Conservation (phyloP, 257 asterid genomes). For the Gardenia jasminoides region DNA sequence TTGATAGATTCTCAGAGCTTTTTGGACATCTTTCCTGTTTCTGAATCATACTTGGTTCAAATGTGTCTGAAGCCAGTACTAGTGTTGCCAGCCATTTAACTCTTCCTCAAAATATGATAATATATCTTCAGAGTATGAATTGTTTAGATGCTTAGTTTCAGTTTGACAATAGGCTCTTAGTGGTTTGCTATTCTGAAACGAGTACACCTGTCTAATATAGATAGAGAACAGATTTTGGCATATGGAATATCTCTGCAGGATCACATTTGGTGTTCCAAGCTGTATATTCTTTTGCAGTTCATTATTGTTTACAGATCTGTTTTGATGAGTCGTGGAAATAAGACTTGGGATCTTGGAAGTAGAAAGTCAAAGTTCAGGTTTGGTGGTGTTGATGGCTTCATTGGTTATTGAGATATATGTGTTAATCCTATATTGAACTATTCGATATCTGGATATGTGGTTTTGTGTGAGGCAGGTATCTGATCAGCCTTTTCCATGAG, state of each 20-base stretch:
- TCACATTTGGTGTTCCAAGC: conserved; percentile 8
- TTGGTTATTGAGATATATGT: conserved; percentile 28
- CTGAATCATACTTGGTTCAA: neutral
- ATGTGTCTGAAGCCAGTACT: neutral
- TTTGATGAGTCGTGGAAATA: conserved; percentile 22
- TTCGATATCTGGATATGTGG: conserved; percentile 38
- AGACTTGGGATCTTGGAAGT: conserved; percentile 14
- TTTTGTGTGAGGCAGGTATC: conserved; percentile 54
- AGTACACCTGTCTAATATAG: neutral
- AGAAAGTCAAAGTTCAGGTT: conserved; percentile 1
- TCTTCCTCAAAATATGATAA: neutral
- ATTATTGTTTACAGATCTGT: conserved; percentile 18
- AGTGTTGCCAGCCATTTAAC: neutral
- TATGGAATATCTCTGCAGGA: conserved; percentile 26
- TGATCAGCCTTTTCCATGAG: conserved; percentile 38
- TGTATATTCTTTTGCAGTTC: conserved; percentile 21
- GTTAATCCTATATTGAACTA: conserved; percentile 26
- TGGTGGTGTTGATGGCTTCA: conserved; percentile 2
- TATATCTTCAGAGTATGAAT: neutral
- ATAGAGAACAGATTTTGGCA: neutral
- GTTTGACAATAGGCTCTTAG: conserved; percentile 1
- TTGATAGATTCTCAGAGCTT: neutral
- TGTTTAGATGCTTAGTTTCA: neutral
- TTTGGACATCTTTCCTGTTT: neutral
- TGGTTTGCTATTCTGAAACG: neutral